phyloP scores from a whole-genome alignment of 2,329 filamentous ascomycete species.

The Apiospora pterosperma region DNA sequence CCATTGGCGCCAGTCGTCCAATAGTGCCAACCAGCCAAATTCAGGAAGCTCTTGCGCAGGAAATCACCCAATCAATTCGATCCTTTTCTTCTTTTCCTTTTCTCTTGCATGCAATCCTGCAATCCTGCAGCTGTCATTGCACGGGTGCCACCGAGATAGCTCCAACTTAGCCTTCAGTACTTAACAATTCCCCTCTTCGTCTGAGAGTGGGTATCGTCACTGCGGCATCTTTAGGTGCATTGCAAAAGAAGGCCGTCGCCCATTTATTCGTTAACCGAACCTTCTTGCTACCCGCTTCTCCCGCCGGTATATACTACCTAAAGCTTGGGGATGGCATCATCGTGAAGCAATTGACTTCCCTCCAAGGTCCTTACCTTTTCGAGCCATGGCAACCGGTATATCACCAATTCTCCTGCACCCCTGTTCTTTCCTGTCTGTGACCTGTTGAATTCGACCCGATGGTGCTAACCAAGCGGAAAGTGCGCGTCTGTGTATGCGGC shows the following conservation, averaged over 20 bases:
- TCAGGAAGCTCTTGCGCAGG: background rate
- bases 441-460: background rate
- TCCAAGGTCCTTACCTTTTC: background rate
- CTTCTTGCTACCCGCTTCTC: background rate
- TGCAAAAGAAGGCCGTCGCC: background rate
- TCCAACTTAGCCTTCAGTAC: background rate
- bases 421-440: background rate
- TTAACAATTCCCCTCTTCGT: background rate
- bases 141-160: background rate
- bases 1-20: background rate
- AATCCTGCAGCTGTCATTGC: background rate
- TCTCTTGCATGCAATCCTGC: background rate
- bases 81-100: background rate
- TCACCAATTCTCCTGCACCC: slow-evolving; percentile 2
- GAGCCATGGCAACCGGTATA: slow-evolving; percentile 13
- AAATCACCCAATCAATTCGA: background rate
- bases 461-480: slow-evolving; percentile 32
- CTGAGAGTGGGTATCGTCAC: background rate
- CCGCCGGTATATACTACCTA: background rate
- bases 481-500: slow-evolving; percentile 93
- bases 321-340: slow-evolving; percentile 12
- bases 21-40: background rate
- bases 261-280: background rate
- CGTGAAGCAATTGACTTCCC: background rate
- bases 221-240: background rate